These are phyloP conservation scores for Tolypocladium nubicola DNA, from an alignment of 2,329 filamentous ascomycete species.

Conservation along the genomic window DNA sequence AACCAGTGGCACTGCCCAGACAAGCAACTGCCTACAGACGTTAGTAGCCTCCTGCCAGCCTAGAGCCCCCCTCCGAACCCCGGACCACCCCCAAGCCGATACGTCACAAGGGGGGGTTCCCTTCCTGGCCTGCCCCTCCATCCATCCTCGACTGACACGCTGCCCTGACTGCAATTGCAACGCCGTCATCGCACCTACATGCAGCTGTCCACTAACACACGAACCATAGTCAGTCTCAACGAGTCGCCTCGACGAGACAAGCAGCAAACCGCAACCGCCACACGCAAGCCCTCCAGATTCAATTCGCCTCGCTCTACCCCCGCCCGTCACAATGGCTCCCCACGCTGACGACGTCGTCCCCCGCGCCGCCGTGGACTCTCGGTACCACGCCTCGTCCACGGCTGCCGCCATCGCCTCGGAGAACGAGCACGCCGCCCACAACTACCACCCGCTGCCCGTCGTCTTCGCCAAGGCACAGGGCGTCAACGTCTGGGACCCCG, in stretches of 20 bases:
- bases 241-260: background rate
- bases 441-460: conserved; percentile 94
- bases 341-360: conserved; percentile 37
- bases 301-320: background rate
- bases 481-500: conserved; percentile 90
- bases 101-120: background rate
- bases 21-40: conserved; percentile 1
- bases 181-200: background rate
- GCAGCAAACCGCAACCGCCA: background rate
- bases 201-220: background rate
- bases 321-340: conserved; percentile 40
- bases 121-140: background rate
- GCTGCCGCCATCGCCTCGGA: conserved; percentile 70
- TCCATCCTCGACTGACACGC: background rate
- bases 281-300: background rate
- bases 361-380: conserved; percentile 20
- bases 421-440: conserved; percentile 83
- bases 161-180: background rate
- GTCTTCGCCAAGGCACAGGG: conserved; percentile 83
- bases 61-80: background rate
- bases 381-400: conserved; percentile 69
- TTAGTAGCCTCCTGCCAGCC: background rate
- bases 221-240: background rate
- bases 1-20: background rate
- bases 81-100: background rate